Evolutionary conservation across 2,329 filamentous ascomycete species (phyloP), one percentile per base, ranked within the genome.

Genomic region (Chaetoscypha palmicola): DNA sequence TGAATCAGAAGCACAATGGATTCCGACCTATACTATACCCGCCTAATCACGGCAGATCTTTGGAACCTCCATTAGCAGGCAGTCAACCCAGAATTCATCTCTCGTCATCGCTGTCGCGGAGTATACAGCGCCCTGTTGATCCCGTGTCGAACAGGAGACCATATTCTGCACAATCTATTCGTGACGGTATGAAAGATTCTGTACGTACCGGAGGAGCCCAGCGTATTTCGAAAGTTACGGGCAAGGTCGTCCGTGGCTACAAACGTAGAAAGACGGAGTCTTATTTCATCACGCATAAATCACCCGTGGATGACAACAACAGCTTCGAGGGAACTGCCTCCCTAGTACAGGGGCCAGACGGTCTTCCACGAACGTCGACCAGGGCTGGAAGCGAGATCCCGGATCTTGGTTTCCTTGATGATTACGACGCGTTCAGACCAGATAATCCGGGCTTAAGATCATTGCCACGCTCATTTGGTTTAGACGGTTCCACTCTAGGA

Each of bases 401-500:
- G 28, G 47, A 51, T 38, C 52, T 47, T 30, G 52, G 42, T 17
- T 50, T 56, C 23, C 49, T 54, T 1, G 54, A 51, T 38, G 52
- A 50, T 36, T 38, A 55, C n/a, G 32, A 39, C 16, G 33, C 33
- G 1, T 41, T 36, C 21, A 43, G 39, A 30, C 38, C 42, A 17
- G 23, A 10, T 19, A 61, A 61, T 41, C 55, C 56, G 8, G 59
- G 58, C 2, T 28, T 61, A n/a, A 46, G 51, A 11, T 52, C 53
- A 11, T 16, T 61, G 16, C 59, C 59, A 2, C 17, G 33, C 10
- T 38, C 12, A 21, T 52, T 53, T 42, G 49, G 52, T 24, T 23
- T 54, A 17, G 16, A 20, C 16, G 14, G 20, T 16, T 43, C 37
- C 5, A 17, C 30, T 5, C 33, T 38, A 19, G 14, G 38, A 22